phyloP scores from a whole-genome alignment of 805 yeast species.

The Nakazawaea wyomingensis region DNA sequence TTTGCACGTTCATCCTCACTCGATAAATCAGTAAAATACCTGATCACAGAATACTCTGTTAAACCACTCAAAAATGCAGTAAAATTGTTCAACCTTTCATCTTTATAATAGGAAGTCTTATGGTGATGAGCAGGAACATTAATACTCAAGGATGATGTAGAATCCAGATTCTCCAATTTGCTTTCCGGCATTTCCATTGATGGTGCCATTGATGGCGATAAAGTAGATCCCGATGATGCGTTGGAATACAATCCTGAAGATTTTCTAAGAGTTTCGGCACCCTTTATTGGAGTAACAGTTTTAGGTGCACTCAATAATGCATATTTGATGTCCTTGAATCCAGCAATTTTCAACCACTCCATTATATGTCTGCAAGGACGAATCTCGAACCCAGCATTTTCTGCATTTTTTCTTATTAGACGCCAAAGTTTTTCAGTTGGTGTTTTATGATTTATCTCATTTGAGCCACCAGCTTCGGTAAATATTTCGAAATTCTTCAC shows the following conservation, averaged over 20 bases:
- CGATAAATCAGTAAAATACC: conserved; percentile 1
- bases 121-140: background rate
- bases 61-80: conserved; percentile 7
- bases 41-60: conserved; percentile 1
- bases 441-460: background rate
- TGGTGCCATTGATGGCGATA: background rate
- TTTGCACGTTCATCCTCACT: background rate
- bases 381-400: background rate
- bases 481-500: conserved; percentile 22
- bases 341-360: conserved; percentile 1
- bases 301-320: conserved; percentile 8
- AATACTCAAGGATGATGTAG: background rate
- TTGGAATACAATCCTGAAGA: background rate
- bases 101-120: conserved; percentile 5
- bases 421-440: conserved; percentile 3
- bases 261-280: background rate
- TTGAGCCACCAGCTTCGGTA: background rate
- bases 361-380: conserved; percentile 2
- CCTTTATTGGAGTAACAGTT: conserved; percentile 7
- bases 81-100: conserved; percentile 10
- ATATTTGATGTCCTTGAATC: conserved; percentile 11
- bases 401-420: background rate
- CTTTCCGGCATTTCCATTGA: background rate
- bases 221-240: background rate
- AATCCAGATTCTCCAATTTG: background rate